Evolutionary conservation across 2,329 filamentous ascomycete species (phyloP), one percentile per base, ranked within the genome.

Genomic region (Microdochium bolleyi): DNA sequence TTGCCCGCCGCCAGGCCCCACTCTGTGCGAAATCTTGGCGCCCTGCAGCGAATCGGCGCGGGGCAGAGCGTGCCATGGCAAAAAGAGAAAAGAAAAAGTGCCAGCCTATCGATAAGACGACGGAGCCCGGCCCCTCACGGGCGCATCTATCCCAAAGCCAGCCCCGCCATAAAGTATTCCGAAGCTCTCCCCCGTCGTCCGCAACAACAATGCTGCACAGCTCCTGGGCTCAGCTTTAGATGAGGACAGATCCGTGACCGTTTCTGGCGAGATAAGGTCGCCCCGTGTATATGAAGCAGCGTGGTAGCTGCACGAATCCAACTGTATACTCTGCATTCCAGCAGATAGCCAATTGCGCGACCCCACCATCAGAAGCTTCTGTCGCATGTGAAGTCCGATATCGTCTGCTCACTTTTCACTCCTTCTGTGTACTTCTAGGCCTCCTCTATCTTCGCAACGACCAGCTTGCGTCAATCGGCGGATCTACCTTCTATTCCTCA

Each of bases 21-120:
- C 25, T 48, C 24, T 34, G 19, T 2, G 41, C 54, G 58, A 58
- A 60, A 57, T 59, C 58, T 58, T 58, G 57, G 57, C 58, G 37
- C 4, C 37, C 37, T 5, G 14, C 37, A 41, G 14, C 41, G 41
- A 46, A 46, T 46, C 41, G 41, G 41, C 41, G 41, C 41, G 13
- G 14, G 5, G 41, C 8, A 41, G 10, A 41, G 37, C 37, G 37
- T n/a, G 37, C 37, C 11, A 38, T 19, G 11, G 34, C 7, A 5
- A 38, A 14, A 19, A 5, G n/a, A n/a, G n/a, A n/a, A 51, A 46
- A 53, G 48, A 55, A 60, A 55, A 57, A 53, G 38, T 52, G 48
- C 55, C 55, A 57, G 57, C 41, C 41, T 46, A 46, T 46, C 41
- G 41, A 46, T 46, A 46, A 46, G 19, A 16, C 13, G 10, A 24